Evolutionary conservation across 2,329 filamentous ascomycete species (phyloP).

Genomic region (Aureobasidium sp.): DNA sequence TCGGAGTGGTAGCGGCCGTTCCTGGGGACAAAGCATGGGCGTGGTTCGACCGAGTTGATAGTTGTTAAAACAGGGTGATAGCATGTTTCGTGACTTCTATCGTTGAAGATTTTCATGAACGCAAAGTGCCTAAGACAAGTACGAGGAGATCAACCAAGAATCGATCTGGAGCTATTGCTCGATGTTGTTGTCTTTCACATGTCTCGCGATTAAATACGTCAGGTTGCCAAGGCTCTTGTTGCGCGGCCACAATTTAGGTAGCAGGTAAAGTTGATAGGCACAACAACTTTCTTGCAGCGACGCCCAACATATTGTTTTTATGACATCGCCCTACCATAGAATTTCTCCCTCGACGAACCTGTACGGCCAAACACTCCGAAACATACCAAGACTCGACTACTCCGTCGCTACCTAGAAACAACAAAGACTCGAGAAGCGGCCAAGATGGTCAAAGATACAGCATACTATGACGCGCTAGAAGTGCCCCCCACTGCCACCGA

Average conservation of each 20-base stretch:
- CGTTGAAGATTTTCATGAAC: too few relatives aligned
- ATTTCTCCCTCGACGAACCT: not conserved
- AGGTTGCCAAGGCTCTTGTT: not conserved
- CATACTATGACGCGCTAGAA: conserved; percentile 80
- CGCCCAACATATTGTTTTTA: not conserved
- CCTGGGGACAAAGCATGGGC: conserved; percentile 11
- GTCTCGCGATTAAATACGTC: not conserved
- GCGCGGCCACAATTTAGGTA: not conserved
- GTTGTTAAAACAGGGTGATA: not conserved
- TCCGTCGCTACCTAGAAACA: not conserved
- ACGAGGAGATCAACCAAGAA: not conserved
- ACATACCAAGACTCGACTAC: not conserved
- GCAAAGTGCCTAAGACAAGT: too few relatives aligned
- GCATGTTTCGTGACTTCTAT: not conserved
- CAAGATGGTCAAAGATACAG: conserved; percentile 49
- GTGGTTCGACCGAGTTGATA: not conserved
- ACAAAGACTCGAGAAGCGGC: not conserved
- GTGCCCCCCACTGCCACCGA: conserved; percentile 78
- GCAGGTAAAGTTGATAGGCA: not conserved
- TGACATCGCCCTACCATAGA: not conserved
- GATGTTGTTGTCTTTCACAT: not conserved
- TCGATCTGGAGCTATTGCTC: not conserved
- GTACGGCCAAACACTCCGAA: not conserved
- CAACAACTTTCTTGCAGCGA: not conserved
- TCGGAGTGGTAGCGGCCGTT: conserved; percentile 9